Evolutionary conservation across 176 grass and related monocot genomes (phyloP).

Genomic region (Oryza punctata): DNA sequence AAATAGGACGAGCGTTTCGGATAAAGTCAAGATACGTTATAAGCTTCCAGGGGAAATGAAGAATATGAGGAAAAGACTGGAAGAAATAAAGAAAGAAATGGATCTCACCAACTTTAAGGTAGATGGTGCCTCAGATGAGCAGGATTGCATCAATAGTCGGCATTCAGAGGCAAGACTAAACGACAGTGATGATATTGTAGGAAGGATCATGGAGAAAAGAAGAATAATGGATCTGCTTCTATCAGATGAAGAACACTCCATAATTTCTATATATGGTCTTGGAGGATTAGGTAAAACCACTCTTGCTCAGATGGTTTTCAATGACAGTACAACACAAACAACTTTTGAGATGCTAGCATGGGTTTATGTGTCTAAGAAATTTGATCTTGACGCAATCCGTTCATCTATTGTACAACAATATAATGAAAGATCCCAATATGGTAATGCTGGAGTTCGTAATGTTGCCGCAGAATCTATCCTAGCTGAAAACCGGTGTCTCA

Average conservation of each 20-base stretch:
- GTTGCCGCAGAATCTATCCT: no score
- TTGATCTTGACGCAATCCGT: background rate
- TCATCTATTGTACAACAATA: background rate
- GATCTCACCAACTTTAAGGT: no score
- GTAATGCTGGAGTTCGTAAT: no score
- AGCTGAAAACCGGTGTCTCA: background rate
- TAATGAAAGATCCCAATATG: no score
- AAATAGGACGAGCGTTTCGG: no score
- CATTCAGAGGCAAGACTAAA: no score
- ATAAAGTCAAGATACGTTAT: no score
- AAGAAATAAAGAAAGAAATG: no score
- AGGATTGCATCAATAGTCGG: no score
- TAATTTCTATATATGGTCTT: background rate
- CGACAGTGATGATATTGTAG: background rate
- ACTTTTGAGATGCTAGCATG: background rate
- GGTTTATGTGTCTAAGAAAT: background rate
- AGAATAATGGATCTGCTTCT: background rate
- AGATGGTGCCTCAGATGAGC: no score
- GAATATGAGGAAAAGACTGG: no score
- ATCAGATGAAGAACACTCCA: background rate
- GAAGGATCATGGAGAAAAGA: background rate
- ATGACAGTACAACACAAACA: background rate
- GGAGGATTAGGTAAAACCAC: slow-evolving; percentile 29
- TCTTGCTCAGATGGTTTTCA: background rate
- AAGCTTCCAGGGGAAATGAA: no score